Conservation (phyloP, 2,329 filamentous ascomycete genomes). For the Fusarium pseudograminearum region DNA sequence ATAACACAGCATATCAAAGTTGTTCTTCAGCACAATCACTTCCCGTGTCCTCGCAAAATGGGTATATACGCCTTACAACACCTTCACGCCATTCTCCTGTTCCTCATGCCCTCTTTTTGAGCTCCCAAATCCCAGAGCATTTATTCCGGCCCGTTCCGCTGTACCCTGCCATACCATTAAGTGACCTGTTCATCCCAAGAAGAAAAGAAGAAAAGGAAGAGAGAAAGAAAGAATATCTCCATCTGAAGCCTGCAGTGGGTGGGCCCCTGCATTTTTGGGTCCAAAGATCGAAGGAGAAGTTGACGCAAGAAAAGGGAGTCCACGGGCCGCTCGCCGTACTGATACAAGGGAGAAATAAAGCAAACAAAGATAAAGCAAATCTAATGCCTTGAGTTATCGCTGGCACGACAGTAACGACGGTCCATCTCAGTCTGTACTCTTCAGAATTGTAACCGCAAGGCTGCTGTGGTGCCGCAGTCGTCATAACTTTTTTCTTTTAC, state of each 20-base stretch:
- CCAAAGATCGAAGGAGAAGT: slow-evolving; percentile 21
- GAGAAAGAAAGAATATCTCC: slow-evolving; percentile 7
- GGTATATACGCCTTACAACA: slow-evolving; percentile 51
- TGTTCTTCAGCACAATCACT: slow-evolving; percentile 14
- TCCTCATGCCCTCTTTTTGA: slow-evolving; percentile 20
- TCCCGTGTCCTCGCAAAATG: slow-evolving; percentile 44
- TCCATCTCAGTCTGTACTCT: slow-evolving; percentile 21
- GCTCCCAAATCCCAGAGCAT: slow-evolving; percentile 20
- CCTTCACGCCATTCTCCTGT: slow-evolving; percentile 29
- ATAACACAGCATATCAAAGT: slow-evolving; percentile 2
- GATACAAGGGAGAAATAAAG: slow-evolving; percentile 36
- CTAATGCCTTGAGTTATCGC: slow-evolving; percentile 31
- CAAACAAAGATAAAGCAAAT: slow-evolving; percentile 28
- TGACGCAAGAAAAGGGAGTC: slow-evolving; percentile 20
- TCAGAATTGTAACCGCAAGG: slow-evolving; percentile 25
- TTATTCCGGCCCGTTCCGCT: slow-evolving; percentile 19
- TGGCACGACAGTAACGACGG: slow-evolving; percentile 20
- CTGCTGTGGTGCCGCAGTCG: slow-evolving; percentile 26
- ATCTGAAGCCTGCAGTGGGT: slow-evolving; percentile 11
- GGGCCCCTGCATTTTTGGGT: slow-evolving; percentile 31
- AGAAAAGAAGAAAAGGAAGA: slow-evolving; percentile 3
- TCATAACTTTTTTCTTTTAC: slow-evolving; percentile 46
- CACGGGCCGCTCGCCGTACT: slow-evolving; percentile 32
- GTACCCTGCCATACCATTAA: slow-evolving; percentile 38
- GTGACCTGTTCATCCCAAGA: slow-evolving; percentile 37